Conservation (phyloP, 116 monocot genomes). For the Zostera marina region DNA sequence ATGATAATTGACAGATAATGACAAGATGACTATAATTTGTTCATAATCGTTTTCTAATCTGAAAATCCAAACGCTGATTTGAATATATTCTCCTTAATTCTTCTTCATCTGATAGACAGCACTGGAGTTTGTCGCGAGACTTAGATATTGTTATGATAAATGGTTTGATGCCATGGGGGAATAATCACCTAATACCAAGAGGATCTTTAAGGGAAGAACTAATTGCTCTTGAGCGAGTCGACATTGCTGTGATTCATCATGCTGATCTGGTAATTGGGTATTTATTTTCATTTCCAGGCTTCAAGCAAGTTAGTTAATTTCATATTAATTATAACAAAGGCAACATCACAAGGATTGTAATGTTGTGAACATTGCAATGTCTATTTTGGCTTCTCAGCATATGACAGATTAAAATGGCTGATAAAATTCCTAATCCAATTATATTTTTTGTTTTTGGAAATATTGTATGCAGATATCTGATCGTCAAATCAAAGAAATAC, state of each 20-base stretch:
- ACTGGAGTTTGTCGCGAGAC: slow-evolving; percentile 62
- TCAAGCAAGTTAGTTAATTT: too few relatives aligned
- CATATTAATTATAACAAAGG: too few relatives aligned
- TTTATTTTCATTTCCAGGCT: background rate
- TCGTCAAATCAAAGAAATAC: slow-evolving; percentile 23
- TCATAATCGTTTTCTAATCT: background rate
- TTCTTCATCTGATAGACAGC: slow-evolving; percentile 46
- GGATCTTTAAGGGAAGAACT: slow-evolving; percentile 75
- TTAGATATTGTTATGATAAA: slow-evolving; percentile 84
- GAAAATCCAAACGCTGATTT: background rate
- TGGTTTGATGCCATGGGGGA: slow-evolving; percentile 77
- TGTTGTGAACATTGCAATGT: too few relatives aligned
- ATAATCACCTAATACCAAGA: slow-evolving; percentile 54
- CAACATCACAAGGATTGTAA: too few relatives aligned
- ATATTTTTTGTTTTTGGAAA: background rate
- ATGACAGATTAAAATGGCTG: too few relatives aligned
- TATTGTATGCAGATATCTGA: slow-evolving; percentile 40
- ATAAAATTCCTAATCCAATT: background rate
- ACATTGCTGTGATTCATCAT: slow-evolving; percentile 24
- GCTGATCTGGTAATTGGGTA: slow-evolving; percentile 4
- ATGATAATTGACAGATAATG: too few relatives aligned
- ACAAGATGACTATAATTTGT: too few relatives aligned
- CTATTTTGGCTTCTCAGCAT: too few relatives aligned
- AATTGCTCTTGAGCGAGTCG: slow-evolving; percentile 44
- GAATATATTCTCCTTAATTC: background rate